These are phyloP conservation scores for Rutidosis leptorrhynchoides DNA, from an alignment of 129 eudicot species.

Conservation along the genomic window DNA sequence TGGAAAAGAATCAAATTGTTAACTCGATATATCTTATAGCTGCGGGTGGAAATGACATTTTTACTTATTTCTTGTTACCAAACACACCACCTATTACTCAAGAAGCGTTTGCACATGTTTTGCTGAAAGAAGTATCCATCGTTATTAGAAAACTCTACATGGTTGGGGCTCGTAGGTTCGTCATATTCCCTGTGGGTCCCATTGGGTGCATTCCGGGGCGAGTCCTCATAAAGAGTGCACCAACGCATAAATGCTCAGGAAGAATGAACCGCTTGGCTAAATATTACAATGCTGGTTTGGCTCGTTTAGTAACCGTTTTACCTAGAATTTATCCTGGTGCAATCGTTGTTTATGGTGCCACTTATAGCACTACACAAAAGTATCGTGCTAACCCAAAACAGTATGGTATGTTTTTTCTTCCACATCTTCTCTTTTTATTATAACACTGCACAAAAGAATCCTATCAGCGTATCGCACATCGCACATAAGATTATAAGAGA, in stretches of 20 bases:
- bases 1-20: conserved; percentile 17
- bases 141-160: conserved; percentile 44
- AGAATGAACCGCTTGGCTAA: conserved; percentile 53
- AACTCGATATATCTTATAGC: conserved; percentile 50
- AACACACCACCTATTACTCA: conserved; percentile 33
- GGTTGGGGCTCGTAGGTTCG: conserved; percentile 55
- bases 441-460: no score
- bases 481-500: no score
- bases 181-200: conserved; percentile 53
- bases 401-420: conserved; percentile 41
- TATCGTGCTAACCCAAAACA: conserved; percentile 38
- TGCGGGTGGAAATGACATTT: conserved; percentile 66
- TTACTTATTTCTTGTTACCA: conserved; percentile 44
- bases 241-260: conserved; percentile 34
- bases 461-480: no score
- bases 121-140: conserved; percentile 42
- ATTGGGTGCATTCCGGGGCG: conserved; percentile 82
- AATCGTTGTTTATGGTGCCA: conserved; percentile 50
- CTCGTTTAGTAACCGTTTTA: conserved; percentile 33
- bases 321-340: conserved; percentile 46
- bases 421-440: background rate
- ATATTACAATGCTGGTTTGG: conserved; percentile 50
- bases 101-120: conserved; percentile 41
- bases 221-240: conserved; percentile 43
- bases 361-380: conserved; percentile 31